Percentiles rank a stretch among this genome's conserved stretches.
Evolutionary conservation across 257 asterid genomes (phyloP).

Genomic region (Phtheirospermum japonicum): DNA sequence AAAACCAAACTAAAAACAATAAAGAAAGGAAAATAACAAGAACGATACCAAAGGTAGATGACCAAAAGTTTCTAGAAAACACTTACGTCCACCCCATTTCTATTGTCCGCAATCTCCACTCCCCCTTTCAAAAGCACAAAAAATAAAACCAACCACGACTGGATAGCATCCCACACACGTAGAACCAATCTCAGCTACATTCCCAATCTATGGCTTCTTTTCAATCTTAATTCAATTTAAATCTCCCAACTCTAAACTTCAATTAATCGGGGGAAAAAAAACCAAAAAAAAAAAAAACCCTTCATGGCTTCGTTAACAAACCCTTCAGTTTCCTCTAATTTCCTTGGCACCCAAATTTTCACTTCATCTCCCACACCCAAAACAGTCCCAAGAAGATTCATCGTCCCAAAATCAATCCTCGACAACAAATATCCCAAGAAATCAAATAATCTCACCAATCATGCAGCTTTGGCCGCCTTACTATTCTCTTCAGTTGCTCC

Average conservation of each 20-base stretch:
- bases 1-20: too few relatives aligned
- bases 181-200: not conserved
- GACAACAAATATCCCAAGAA: constrained; percentile 25
- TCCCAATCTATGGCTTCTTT: not conserved
- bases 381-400: constrained; percentile 39
- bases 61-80: too few relatives aligned
- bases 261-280: not conserved
- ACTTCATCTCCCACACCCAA: constrained; percentile 55
- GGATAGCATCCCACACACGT: not conserved
- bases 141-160: not conserved
- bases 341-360: constrained; percentile 47
- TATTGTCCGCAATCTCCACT: not conserved
- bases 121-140: not conserved
- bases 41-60: too few relatives aligned
- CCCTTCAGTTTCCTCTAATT: constrained; percentile 43
- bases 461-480: constrained; percentile 55
- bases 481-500: constrained; percentile 49
- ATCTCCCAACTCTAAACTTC: constrained; percentile 5
- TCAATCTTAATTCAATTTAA: not conserved
- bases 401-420: constrained; percentile 35
- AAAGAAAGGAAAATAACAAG: too few relatives aligned
- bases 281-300: not conserved
- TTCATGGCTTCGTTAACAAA: constrained; percentile 40
- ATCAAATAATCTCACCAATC: constrained; percentile 30
- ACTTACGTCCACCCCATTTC: too few relatives aligned